A percentile compares a stretch with the other conserved stretches of the same genome.
These are phyloP conservation scores for Kokia cookei DNA, from an alignment of 441 rosid species.

Conservation along the genomic window DNA sequence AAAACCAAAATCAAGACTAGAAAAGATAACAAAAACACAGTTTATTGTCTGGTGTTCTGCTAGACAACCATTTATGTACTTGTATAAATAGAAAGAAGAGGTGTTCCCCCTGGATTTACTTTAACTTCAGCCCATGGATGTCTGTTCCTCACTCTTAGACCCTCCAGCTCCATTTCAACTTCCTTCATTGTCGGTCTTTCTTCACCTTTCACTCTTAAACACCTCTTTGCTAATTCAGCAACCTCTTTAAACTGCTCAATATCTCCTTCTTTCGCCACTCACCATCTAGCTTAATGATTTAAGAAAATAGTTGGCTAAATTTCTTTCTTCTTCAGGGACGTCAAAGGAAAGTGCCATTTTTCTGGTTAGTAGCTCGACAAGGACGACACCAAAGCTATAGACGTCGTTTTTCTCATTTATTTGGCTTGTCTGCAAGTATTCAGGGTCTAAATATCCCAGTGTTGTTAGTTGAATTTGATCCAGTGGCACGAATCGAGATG, in stretches of 20 bases:
- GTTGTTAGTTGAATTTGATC: slow-evolving; percentile 31
- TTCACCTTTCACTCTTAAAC: background rate
- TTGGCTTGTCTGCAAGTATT: background rate
- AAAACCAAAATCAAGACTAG: too few species aligned
- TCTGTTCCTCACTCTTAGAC: background rate
- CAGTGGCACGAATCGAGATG: slow-evolving; percentile 24
- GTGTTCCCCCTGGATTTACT: too few species aligned
- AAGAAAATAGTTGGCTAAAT: background rate
- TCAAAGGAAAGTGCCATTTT: background rate
- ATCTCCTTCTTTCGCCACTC: background rate
- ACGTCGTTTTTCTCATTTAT: background rate
- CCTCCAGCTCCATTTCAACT: background rate
- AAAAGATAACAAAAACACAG: too few species aligned
- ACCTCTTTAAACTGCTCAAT: background rate
- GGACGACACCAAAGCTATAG: background rate
- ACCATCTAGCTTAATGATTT: background rate
- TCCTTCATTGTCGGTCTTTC: background rate
- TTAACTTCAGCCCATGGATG: background rate
- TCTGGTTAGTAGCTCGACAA: background rate
- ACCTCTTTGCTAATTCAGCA: background rate
- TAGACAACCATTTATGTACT: too few species aligned
- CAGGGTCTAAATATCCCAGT: slow-evolving; percentile 6
- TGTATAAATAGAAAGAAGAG: too few species aligned
- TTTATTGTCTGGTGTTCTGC: too few species aligned
- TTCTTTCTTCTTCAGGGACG: background rate